These are phyloP conservation scores for Hondaea fermentalgiana DNA, from an alignment of 108 stramenopile genomes.

Conservation along the genomic window DNA sequence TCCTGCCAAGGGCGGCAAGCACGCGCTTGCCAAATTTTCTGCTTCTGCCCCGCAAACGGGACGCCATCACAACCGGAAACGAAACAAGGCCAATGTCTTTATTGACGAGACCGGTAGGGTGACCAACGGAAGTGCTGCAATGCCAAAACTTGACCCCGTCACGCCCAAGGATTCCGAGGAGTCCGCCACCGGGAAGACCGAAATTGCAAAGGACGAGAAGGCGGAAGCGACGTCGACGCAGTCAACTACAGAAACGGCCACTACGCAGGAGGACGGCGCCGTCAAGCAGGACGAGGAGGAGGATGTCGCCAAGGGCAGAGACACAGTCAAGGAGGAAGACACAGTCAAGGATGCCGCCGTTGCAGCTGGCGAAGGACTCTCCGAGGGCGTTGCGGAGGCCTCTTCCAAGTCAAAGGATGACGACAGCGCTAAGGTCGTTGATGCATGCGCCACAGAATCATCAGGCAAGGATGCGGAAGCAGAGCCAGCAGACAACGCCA, in stretches of 20 bases:
- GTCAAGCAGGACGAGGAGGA: too few relatives aligned
- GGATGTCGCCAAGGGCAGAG: too few relatives aligned
- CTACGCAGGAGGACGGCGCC: too few relatives aligned
- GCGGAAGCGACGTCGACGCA: too few relatives aligned
- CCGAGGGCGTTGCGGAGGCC: neutral
- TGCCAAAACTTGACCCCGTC: neutral
- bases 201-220: too few relatives aligned
- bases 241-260: too few relatives aligned
- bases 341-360: neutral
- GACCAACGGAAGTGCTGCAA: neutral
- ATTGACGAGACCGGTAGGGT: conserved; percentile 18
- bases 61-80: neutral
- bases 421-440: neutral
- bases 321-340: too few relatives aligned
- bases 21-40: conserved; percentile 16
- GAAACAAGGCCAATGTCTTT: conserved; percentile 22
- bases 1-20: neutral
- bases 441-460: too few relatives aligned
- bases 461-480: too few relatives aligned
- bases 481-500: too few relatives aligned
- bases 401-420: neutral
- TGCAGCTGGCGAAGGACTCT: neutral
- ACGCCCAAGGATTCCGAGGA: too few relatives aligned
- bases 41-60: neutral
- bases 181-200: too few relatives aligned